Evolutionary conservation across 2,329 filamentous ascomycete species (phyloP).

Genomic region (Aurifilum marmelostoma): DNA sequence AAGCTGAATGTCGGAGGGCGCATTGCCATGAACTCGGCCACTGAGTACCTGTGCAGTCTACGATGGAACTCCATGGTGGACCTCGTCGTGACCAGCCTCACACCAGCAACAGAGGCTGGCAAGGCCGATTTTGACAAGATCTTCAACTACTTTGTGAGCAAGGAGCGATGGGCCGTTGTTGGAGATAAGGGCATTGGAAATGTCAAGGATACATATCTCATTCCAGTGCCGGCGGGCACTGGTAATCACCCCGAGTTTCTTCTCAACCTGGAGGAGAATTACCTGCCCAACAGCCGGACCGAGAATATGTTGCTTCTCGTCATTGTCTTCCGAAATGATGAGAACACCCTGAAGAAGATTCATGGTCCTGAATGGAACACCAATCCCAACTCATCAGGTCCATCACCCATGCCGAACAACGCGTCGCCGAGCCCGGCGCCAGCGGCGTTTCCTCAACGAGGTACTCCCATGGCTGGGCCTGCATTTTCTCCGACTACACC

Average conservation of each 20-base stretch:
- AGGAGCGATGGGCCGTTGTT: slow-evolving; percentile 85
- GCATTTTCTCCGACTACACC: slow-evolving; percentile 58
- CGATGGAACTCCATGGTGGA: slow-evolving; percentile 83
- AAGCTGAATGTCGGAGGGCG: slow-evolving; percentile 74
- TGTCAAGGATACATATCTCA: slow-evolving; percentile 88
- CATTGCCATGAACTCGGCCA: slow-evolving; percentile 80
- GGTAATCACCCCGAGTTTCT: slow-evolving; percentile 81
- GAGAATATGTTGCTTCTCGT: slow-evolving; percentile 82
- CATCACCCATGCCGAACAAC: slow-evolving; percentile 26
- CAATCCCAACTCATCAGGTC: slow-evolving; percentile 34
- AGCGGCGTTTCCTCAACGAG: slow-evolving; percentile 43
- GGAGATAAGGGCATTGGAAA: slow-evolving; percentile 74
- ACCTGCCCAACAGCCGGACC: slow-evolving; percentile 70
- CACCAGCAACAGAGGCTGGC: slow-evolving; percentile 63
- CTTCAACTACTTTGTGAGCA: slow-evolving; percentile 84
- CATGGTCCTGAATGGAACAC: slow-evolving; percentile 37
- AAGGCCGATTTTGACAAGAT: slow-evolving; percentile 70
- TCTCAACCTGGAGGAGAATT: slow-evolving; percentile 83
- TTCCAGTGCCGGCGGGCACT: slow-evolving; percentile 77
- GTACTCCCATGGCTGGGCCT: slow-evolving; percentile 53
- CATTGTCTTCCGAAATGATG: slow-evolving; percentile 76
- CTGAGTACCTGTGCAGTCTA: slow-evolving; percentile 87
- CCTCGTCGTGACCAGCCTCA: slow-evolving; percentile 77
- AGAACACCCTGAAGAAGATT: slow-evolving; percentile 42
- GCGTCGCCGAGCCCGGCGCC: slow-evolving; percentile 43